These are phyloP conservation scores for Tillandsia leiboldiana DNA, from an alignment of 176 grass and related monocot species.

Conservation along the genomic window DNA sequence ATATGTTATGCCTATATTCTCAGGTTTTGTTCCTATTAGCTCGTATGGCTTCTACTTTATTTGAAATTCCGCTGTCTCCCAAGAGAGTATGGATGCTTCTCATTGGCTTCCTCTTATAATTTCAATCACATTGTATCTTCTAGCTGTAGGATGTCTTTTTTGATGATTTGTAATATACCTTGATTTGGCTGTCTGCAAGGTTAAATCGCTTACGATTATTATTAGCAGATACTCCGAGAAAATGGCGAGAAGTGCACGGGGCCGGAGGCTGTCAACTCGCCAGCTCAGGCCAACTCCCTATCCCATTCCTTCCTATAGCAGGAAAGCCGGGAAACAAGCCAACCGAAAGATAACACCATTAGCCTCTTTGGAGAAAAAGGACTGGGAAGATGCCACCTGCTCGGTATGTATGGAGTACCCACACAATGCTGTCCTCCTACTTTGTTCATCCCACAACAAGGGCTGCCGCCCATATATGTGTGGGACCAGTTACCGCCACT, in stretches of 20 bases:
- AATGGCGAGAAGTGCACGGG: conserved; percentile 64
- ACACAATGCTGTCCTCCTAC: conserved; percentile 89
- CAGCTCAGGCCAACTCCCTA: conserved; percentile 59
- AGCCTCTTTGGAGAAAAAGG: conserved; percentile 41
- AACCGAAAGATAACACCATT: conserved; percentile 43
- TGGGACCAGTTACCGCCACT: conserved; percentile 77
- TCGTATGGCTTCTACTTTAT: too few relatives aligned
- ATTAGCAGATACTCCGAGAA: conserved; percentile 31
- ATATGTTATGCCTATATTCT: too few relatives aligned
- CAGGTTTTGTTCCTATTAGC: too few relatives aligned
- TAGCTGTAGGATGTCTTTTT: neutral
- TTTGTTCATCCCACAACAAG: conserved; percentile 96
- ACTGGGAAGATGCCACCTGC: conserved; percentile 96
- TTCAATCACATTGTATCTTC: neutral
- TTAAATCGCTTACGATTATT: conserved; percentile 5
- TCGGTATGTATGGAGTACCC: conserved; percentile 96
- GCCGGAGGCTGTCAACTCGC: conserved; percentile 53
- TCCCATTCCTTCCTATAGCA: conserved; percentile 59
- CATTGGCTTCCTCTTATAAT: too few relatives aligned
- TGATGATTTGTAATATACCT: neutral
- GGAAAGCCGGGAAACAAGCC: conserved; percentile 42
- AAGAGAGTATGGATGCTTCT: too few relatives aligned
- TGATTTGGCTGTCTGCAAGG: neutral
- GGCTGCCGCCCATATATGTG: conserved; percentile 97
- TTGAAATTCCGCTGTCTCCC: too few relatives aligned